These are phyloP conservation scores for Gentiana macrophylla DNA, from an alignment of 257 asterid genomes.

Conservation along the genomic window DNA sequence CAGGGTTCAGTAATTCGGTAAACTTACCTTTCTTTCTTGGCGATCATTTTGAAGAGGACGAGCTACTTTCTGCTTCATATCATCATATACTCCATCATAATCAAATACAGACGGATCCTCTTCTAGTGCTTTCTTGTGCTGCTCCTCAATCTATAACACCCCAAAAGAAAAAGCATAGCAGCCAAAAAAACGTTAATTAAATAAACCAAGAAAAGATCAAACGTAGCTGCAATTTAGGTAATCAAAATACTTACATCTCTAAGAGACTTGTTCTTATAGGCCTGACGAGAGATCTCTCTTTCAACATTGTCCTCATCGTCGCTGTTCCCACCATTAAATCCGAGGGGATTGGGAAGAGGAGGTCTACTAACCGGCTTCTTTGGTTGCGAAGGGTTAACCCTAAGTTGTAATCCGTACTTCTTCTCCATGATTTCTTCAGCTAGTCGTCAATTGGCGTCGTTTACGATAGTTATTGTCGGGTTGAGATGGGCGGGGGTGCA, in stretches of 20 bases:
- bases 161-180: background rate
- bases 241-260: slow-evolving; percentile 45
- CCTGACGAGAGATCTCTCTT: slow-evolving; percentile 73
- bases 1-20: background rate
- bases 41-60: slow-evolving; percentile 54
- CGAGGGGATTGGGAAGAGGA: slow-evolving; percentile 40
- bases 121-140: slow-evolving; percentile 80
- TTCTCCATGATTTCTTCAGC: slow-evolving; percentile 21
- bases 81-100: slow-evolving; percentile 85
- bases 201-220: slow-evolving; percentile 1
- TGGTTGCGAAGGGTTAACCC: slow-evolving; percentile 62
- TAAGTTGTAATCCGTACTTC: slow-evolving; percentile 72
- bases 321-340: slow-evolving; percentile 42
- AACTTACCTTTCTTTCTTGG: slow-evolving; percentile 57
- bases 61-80: slow-evolving; percentile 73
- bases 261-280: slow-evolving; percentile 65
- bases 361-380: slow-evolving; percentile 56
- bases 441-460: no score
- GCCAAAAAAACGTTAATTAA: background rate
- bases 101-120: slow-evolving; percentile 88
- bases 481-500: no score
- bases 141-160: slow-evolving; percentile 58
- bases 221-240: background rate
- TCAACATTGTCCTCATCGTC: slow-evolving; percentile 69
- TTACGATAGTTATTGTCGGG: no score